Conservation (phyloP, 495 filamentous ascomycete genomes). For the Sordaria brevicollis region DNA sequence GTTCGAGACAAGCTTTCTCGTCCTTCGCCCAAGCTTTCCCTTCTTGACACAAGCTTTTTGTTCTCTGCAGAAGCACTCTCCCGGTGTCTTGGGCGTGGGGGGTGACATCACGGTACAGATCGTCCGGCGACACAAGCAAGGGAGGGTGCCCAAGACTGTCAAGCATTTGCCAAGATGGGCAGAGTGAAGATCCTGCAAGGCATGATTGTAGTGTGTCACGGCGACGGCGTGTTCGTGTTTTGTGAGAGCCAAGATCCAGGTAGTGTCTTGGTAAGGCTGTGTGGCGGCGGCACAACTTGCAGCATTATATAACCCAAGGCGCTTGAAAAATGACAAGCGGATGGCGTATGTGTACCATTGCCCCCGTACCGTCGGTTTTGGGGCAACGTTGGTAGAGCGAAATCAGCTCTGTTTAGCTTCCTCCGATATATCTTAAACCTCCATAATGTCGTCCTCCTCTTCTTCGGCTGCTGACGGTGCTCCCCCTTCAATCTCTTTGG, state of each 20-base stretch:
- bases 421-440: slow-evolving; percentile 22
- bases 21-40: background rate
- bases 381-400: background rate
- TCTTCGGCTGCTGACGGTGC: slow-evolving; percentile 26
- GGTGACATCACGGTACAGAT: background rate
- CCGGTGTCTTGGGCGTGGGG: background rate
- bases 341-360: background rate
- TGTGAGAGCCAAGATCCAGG: background rate
- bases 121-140: background rate
- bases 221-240: background rate
- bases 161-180: background rate
- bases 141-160: background rate
- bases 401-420: background rate
- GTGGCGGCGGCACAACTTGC: background rate
- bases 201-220: background rate
- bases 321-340: background rate
- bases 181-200: background rate
- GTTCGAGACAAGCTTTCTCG: background rate
- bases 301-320: background rate
- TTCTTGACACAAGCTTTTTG: background rate
- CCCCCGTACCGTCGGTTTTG: background rate
- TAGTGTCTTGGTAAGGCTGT: background rate
- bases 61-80: background rate
- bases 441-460: slow-evolving; percentile 25
- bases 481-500: slow-evolving; percentile 58